These are phyloP conservation scores for Aspergillus coremiiformis DNA, from an alignment of 495 filamentous ascomycete species.

Conservation along the genomic window DNA sequence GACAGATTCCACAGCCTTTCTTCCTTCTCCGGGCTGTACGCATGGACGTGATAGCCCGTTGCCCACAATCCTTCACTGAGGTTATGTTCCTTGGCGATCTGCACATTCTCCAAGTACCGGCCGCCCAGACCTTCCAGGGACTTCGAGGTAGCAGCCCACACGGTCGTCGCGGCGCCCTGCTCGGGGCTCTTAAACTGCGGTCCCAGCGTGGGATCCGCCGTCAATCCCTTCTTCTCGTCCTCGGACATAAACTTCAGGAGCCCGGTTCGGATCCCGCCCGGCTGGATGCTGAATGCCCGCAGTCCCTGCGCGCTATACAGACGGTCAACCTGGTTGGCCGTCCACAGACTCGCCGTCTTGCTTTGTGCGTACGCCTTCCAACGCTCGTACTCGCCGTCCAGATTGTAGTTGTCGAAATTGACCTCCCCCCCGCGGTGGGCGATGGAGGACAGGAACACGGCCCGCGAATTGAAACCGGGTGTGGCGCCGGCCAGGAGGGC, in stretches of 20 bases:
- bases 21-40: neutral
- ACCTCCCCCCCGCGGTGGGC: slow-evolving; percentile 25
- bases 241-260: slow-evolving; percentile 13
- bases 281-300: slow-evolving; percentile 34
- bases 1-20: neutral
- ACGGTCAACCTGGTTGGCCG: slow-evolving; percentile 41
- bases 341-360: slow-evolving; percentile 37
- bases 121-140: slow-evolving; percentile 36
- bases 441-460: slow-evolving; percentile 34
- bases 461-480: slow-evolving; percentile 35
- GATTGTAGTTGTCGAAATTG: slow-evolving; percentile 23
- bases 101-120: slow-evolving; percentile 33
- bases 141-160: slow-evolving; percentile 34
- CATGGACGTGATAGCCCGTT: neutral
- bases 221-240: slow-evolving; percentile 13
- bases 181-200: slow-evolving; percentile 27
- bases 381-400: slow-evolving; percentile 28
- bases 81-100: neutral
- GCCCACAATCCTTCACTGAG: neutral
- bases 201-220: slow-evolving; percentile 15
- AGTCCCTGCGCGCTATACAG: slow-evolving; percentile 32
- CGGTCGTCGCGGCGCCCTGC: slow-evolving; percentile 38
- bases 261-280: slow-evolving; percentile 29
- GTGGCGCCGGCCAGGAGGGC: slow-evolving; percentile 33
- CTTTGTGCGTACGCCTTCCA: slow-evolving; percentile 30